Evolutionary conservation across 1,284 basidiomycete genomes (phyloP).

Genomic region (Anthracocystis panici-leucophaei): DNA sequence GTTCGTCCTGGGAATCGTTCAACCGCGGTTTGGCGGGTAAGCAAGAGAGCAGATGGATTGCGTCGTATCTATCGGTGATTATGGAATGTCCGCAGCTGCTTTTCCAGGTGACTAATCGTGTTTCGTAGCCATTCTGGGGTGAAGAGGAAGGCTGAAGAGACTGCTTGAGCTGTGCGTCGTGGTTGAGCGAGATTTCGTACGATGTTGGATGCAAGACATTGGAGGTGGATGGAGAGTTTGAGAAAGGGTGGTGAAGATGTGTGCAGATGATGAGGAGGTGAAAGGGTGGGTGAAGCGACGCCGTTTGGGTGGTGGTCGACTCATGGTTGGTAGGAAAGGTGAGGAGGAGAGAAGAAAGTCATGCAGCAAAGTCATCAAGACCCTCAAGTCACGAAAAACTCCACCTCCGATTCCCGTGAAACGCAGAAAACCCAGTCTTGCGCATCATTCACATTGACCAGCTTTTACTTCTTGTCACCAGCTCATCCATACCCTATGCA

Average conservation of each 20-base stretch:
- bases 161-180: conserved; percentile 12
- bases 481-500: background rate
- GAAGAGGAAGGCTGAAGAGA: conserved; percentile 5
- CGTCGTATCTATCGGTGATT: conserved; percentile 33
- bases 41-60: conserved; percentile 24
- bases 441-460: conserved; percentile 4
- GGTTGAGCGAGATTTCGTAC: conserved; percentile 32
- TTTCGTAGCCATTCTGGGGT: background rate
- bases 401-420: conserved; percentile 38
- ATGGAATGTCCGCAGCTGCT: conserved; percentile 6
- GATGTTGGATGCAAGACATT: conserved; percentile 13
- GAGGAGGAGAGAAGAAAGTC: background rate
- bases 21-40: background rate
- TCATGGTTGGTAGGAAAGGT: conserved; percentile 7
- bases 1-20: background rate
- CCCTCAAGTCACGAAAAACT: conserved; percentile 15
- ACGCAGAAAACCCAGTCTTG: background rate
- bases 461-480: background rate
- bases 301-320: conserved; percentile 7
- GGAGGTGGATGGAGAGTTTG: background rate
- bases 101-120: conserved; percentile 30
- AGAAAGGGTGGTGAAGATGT: conserved; percentile 17
- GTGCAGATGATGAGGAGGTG: conserved; percentile 1
- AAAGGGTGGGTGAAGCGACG: conserved; percentile 5
- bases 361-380: conserved; percentile 2